These are phyloP conservation scores for Metroxylon sagu DNA, from an alignment of 176 grass and related monocot genomes.

Conservation along the genomic window DNA sequence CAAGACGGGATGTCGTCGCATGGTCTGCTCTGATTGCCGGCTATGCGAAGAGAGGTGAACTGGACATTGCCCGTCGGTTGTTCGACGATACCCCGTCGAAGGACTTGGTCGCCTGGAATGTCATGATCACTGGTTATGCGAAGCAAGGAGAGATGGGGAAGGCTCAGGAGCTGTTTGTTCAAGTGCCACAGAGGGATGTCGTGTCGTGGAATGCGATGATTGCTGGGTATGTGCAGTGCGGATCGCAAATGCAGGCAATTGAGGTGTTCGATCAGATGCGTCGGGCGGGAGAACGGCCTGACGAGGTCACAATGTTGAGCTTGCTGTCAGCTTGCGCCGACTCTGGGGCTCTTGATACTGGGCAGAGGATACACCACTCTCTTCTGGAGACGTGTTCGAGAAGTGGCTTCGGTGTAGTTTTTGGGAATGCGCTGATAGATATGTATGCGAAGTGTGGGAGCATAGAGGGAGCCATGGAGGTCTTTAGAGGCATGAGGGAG, in stretches of 20 bases:
- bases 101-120: constrained; percentile 70
- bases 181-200: constrained; percentile 38
- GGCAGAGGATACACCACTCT: constrained; percentile 42
- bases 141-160: constrained; percentile 50
- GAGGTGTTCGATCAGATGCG: constrained; percentile 68
- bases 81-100: constrained; percentile 65
- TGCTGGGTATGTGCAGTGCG: constrained; percentile 56
- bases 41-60: constrained; percentile 52
- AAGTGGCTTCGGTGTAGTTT: constrained; percentile 32
- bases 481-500: constrained; percentile 45
- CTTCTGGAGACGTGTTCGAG: constrained; percentile 32
- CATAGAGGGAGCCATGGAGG: constrained; percentile 35
- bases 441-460: constrained; percentile 82
- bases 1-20: constrained; percentile 50
- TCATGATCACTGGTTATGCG: constrained; percentile 75
- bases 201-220: constrained; percentile 86
- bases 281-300: constrained; percentile 40
- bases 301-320: constrained; percentile 67
- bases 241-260: constrained; percentile 32
- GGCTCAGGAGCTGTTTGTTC: constrained; percentile 61
- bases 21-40: constrained; percentile 74
- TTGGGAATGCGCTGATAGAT: constrained; percentile 63
- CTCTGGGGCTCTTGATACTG: constrained; percentile 44
- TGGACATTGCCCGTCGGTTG: constrained; percentile 45
- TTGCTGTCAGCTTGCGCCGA: constrained; percentile 50